Evolutionary conservation across 179 eudicot genomes (phyloP), one percentile per base, ranked within the genome.

Genomic region (Heliamphora pulchella): DNA sequence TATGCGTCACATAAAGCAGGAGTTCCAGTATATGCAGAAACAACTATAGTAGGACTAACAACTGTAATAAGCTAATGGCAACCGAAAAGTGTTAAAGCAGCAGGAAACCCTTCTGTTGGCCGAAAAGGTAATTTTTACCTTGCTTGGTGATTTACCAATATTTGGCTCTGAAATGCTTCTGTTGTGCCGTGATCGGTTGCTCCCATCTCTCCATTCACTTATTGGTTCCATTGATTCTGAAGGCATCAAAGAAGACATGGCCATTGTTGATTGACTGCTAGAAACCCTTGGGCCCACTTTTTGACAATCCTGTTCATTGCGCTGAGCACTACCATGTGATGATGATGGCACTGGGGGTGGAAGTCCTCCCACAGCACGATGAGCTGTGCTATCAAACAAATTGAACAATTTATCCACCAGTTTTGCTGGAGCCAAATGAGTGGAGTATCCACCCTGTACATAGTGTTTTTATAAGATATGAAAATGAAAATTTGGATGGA

Each of bases 321-420:
- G 82, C 22, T 86, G 87, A 6, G 67, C 75, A 81, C 78, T 68
- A 75, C 77, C 81, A 63, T 84, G 87, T 54, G 85, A 2, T 63
- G 83, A 76, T 43, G 89, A 82, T 55, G 93, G 92, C 47, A 70
- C 90, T 72, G 98, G 87, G 14, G 94, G 94, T 39, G 97, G 94
- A 17, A 88, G 85, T 39, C 94, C 93, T 65, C 97, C 97, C 84
- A 93, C 93, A 76, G 91, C 96, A 71, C 93, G 91, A 51, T 92
- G 92, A 76, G 96, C 93, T 13, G 97, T 89, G 75, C 84, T 89
- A 83, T 93, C 98, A 84, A 93, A 81, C 77, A 90, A 82, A 82
- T 87, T 90, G 75, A 91, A 86, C 86, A 93, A 79, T 88, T 88
- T 92, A 75, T 93, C 92, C 31, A 92, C 88, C 75, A 93, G 85